phyloP scores from a whole-genome alignment of 2,329 filamentous ascomycete genomes.

The Pseudogymnoascus sp. region DNA sequence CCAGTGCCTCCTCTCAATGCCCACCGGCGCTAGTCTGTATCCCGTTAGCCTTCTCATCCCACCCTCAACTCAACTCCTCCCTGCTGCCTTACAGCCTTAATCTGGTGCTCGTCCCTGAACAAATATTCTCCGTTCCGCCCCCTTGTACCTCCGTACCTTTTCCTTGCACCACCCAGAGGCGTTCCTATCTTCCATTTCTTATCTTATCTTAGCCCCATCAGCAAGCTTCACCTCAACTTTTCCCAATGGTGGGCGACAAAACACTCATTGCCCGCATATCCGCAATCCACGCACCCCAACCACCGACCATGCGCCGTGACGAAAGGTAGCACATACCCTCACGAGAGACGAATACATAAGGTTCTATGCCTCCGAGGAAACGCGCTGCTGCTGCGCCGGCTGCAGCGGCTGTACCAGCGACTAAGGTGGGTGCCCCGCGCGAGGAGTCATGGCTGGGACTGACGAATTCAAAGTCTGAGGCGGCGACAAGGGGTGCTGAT shows the following conservation, averaged over 20 bases:
- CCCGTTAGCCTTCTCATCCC: not conserved
- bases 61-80: not conserved
- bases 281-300: not conserved
- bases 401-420: not conserved
- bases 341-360: not conserved
- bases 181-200: not conserved
- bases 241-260: constrained; percentile 7
- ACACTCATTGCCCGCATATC: not conserved
- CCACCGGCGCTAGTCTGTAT: not conserved
- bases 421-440: not conserved
- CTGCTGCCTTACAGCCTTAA: constrained; percentile 2
- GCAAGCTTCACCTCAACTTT: constrained; percentile 7
- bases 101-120: not conserved
- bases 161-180: not conserved
- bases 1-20: not conserved
- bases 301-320: constrained; percentile 3
- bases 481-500: not conserved
- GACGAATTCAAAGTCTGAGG: not conserved
- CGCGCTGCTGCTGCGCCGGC: constrained; percentile 4
- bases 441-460: not conserved
- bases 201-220: constrained; percentile 6
- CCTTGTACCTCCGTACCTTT: not conserved
- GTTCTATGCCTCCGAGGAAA: constrained; percentile 6
- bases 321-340: not conserved
- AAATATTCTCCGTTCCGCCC: not conserved